These are phyloP conservation scores for Retiboletus flavoniger DNA, from an alignment of 1,284 basidiomycete genomes.

Conservation along the genomic window DNA sequence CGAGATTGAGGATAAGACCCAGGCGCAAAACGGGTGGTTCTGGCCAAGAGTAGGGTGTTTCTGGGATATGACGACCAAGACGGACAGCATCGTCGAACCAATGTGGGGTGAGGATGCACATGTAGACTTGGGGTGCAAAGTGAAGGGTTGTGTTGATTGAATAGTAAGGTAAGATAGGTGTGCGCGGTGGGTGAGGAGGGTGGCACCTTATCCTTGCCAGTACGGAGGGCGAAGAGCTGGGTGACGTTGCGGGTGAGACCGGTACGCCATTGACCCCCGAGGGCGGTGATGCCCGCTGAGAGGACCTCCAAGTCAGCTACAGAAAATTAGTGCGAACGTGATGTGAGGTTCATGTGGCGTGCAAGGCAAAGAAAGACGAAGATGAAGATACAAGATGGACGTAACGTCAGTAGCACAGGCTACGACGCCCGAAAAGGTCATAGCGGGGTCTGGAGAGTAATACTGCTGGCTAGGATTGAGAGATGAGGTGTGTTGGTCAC, in stretches of 20 bases:
- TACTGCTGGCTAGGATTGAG: conserved; percentile 43
- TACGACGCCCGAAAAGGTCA: conserved; percentile 81
- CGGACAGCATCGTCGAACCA: conserved; percentile 83
- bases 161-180: background rate
- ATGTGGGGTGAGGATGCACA: conserved; percentile 71
- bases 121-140: conserved; percentile 49
- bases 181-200: background rate
- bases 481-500: background rate
- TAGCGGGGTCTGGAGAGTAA: conserved; percentile 74
- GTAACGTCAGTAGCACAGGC: conserved; percentile 66
- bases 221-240: conserved; percentile 69
- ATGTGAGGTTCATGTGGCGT: background rate
- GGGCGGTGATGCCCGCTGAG: conserved; percentile 64
- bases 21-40: conserved; percentile 51
- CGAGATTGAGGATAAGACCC: conserved; percentile 17
- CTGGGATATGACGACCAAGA: conserved; percentile 57
- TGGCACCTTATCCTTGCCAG: conserved; percentile 46
- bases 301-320: conserved; percentile 70
- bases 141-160: conserved; percentile 58
- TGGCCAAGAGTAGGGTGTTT: conserved; percentile 72
- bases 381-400: background rate
- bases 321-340: conserved; percentile 44
- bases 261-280: conserved; percentile 81
- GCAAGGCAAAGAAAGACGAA: background rate
- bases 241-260: conserved; percentile 82